phyloP scores from a whole-genome alignment of 768 basidiomycete species.

The Hericium rajendrae region DNA sequence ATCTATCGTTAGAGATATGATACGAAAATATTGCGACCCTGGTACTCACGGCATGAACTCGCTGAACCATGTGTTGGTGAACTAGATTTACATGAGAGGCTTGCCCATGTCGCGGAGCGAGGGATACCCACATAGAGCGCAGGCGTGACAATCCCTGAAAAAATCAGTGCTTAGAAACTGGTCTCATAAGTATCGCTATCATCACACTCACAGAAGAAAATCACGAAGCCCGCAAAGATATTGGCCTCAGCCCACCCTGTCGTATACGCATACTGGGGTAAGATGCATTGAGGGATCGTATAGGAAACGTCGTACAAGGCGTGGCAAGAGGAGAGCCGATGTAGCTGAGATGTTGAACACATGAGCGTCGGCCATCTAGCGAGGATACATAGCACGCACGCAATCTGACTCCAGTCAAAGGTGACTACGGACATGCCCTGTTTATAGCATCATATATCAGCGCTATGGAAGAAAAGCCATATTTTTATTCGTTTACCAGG shows the following conservation, averaged over 20 bases:
- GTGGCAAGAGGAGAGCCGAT: conserved; percentile 41
- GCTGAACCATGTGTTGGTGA: conserved; percentile 47
- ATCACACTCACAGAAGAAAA: conserved; percentile 60
- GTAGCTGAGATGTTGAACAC: conserved; percentile 22
- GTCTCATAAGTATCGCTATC: neutral
- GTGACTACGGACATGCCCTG: conserved; percentile 67
- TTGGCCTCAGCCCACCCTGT: conserved; percentile 98
- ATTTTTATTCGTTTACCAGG: neutral
- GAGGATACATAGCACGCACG: conserved; percentile 7
- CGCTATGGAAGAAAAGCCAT: neutral
- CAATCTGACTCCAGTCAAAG: conserved; percentile 83
- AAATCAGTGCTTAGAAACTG: neutral
- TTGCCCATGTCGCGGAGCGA: neutral
- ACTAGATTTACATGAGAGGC: conserved; percentile 21
- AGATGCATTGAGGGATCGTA: neutral
- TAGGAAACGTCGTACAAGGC: neutral
- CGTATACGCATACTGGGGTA: conserved; percentile 19
- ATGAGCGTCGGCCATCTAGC: too few relatives aligned
- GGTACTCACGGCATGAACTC: neutral
- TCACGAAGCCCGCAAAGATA: conserved; percentile 72
- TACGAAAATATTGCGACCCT: neutral
- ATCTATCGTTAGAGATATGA: neutral
- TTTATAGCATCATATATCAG: neutral
- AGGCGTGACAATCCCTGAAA: conserved; percentile 58
- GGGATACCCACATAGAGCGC: conserved; percentile 46